Base-by-base conservation (phyloP, 805 yeast species). In the Myxozyma sirexii region DNA sequence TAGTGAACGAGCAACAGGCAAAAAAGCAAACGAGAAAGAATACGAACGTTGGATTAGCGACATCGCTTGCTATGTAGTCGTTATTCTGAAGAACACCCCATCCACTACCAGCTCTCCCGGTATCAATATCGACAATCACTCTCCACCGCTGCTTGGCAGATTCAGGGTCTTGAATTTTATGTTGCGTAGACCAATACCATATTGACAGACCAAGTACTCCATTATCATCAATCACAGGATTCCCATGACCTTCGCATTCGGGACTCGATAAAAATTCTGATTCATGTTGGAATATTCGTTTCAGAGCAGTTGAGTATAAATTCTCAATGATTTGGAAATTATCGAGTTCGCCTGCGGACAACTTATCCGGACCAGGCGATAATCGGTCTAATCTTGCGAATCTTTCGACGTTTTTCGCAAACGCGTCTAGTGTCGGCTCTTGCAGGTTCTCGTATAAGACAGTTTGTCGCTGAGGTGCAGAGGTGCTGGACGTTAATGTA, bases 351-450 rank as follows among this genome's bases (percentile, higher is more conserved):
- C 70, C 67, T 3, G 74, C 68, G 5, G 75, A 68, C 42, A 71
- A 67, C 19, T 71, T 70, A 60, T 75, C 79, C 42, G 72, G 69
- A 6, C 72, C 64, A 23, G 76, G 53, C 4, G 75, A 69, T 39
- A 71, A 67, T 17, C 72, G 69, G 61, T 75, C 79, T 47, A 72
- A 68, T 7, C 72, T 62, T 21, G 76, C 68, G 13, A 75, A 60
- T 44, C 71, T 69, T 33, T 65, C 66, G n/a, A 75, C 59, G 42
- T 71, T 71, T 8, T 61, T 53, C 2, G 72, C 69, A 54, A 75
- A 75, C 41, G 54, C 53, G 60, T 73, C 73, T 4, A 75, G 70
- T 13, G 74, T 67, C 10, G 75, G 72, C n/a, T 58, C 59, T 21
- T 59, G 59, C 26, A 75, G 64, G 17, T 73, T 59, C 6, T 50